phyloP scores from a whole-genome alignment of 2,329 filamentous ascomycete genomes.

The Ophiostoma novo-ulmi region DNA sequence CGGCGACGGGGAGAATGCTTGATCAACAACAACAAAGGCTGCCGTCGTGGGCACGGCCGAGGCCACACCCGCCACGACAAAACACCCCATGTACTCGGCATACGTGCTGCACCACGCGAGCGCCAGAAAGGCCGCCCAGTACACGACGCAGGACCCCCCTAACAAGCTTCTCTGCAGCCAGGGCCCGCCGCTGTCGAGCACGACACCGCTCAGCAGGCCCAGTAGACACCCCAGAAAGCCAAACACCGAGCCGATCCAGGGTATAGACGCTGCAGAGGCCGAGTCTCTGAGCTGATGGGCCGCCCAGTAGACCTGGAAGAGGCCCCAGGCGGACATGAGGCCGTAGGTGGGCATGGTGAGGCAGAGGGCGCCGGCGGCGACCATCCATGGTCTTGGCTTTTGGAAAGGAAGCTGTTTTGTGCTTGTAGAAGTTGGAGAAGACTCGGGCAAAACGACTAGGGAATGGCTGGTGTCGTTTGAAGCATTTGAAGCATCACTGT shows the following conservation, averaged over 20 bases:
- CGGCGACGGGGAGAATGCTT: neutral
- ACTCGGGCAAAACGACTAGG: neutral
- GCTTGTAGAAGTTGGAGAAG: neutral
- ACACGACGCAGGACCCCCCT: conserved; percentile 25
- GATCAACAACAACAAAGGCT: conserved; percentile 27
- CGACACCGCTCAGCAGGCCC: neutral
- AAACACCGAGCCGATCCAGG: conserved; percentile 6
- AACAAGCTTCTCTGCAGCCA: neutral
- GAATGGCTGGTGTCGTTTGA: neutral
- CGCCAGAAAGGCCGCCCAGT: conserved; percentile 31
- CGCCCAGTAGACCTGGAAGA: conserved; percentile 33
- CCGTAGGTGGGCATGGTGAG: conserved; percentile 31
- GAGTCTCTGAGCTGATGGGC: conserved; percentile 28
- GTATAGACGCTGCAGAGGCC: neutral
- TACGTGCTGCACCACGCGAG: conserved; percentile 32
- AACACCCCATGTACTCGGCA: conserved; percentile 32
- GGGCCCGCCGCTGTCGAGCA: neutral
- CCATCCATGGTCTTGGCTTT: neutral
- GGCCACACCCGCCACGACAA: conserved; percentile 31
- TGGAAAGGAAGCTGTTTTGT: neutral
- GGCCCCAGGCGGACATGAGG: conserved; percentile 32
- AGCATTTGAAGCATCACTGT: neutral
- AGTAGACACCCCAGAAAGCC: neutral
- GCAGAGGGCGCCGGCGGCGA: neutral
- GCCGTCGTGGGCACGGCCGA: conserved; percentile 30